Conservation (phyloP, 768 basidiomycete species). For the Termitomyces eurrhizus region DNA sequence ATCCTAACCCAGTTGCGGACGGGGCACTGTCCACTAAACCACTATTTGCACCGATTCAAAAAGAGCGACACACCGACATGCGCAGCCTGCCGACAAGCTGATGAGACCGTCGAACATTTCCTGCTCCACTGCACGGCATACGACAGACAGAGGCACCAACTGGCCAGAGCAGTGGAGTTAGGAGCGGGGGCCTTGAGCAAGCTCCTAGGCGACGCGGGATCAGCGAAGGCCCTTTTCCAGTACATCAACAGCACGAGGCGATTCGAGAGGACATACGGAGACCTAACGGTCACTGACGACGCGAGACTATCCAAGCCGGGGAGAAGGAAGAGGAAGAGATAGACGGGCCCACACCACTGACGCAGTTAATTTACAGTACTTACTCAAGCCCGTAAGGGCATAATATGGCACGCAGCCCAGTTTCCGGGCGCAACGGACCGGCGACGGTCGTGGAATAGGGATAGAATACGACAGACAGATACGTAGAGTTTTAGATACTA, state of each 20-base stretch:
- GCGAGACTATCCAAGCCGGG: too few relatives aligned
- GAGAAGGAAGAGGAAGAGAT: background rate
- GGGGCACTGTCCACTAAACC: background rate
- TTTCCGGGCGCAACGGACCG: too few relatives aligned
- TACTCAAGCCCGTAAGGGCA: too few relatives aligned
- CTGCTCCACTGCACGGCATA: background rate
- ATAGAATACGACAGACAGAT: too few relatives aligned
- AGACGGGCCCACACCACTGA: too few relatives aligned
- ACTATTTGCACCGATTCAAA: background rate
- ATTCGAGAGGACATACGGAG: background rate
- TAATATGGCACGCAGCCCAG: too few relatives aligned
- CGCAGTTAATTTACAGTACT: too few relatives aligned
- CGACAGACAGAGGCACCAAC: background rate
- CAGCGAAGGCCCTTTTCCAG: background rate
- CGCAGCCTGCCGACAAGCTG: background rate
- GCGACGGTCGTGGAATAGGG: too few relatives aligned
- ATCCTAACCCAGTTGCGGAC: background rate
- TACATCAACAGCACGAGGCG: background rate
- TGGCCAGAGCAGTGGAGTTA: background rate
- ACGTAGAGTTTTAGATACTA: too few relatives aligned
- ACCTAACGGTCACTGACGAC: background rate
- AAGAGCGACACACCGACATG: background rate
- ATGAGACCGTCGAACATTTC: background rate
- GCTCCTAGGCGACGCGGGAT: background rate
- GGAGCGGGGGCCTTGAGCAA: background rate